Percentiles rank a stretch among this genome's conserved stretches.
Evolutionary conservation across 306 rosid species (phyloP).

Genomic region (Pyrus bretschneideri): DNA sequence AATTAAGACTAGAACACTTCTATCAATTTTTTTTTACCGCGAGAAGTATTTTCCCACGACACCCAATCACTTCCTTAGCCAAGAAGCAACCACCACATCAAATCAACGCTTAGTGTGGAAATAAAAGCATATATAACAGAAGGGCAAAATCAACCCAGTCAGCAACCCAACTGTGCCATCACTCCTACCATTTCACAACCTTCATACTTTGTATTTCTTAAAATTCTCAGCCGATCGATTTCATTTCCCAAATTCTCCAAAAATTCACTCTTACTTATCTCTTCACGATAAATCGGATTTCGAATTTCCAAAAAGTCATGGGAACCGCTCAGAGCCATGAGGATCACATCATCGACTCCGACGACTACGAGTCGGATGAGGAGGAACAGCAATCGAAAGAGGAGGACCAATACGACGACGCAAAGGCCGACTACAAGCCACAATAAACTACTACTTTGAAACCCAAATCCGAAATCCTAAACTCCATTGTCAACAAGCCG

Average conservation of each 20-base stretch:
- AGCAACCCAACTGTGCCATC: background rate
- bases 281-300: background rate
- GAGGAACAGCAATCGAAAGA: constrained; percentile 17
- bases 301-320: constrained; percentile 23
- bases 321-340: constrained; percentile 89
- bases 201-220: background rate
- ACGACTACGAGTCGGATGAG: constrained; percentile 33
- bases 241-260: background rate
- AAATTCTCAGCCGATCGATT: background rate
- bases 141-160: background rate
- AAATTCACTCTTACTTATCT: background rate
- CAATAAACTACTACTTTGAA: constrained; percentile 2
- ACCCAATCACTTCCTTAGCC: constrained; percentile 6
- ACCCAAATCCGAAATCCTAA: constrained; percentile 9
- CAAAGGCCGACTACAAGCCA: background rate
- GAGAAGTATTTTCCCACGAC: no score
- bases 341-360: constrained; percentile 52
- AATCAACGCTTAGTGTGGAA: constrained; percentile 8
- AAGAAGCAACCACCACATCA: constrained; percentile 12
- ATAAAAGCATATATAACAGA: background rate
- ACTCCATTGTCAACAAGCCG: constrained; percentile 47
- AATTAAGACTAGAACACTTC: no score
- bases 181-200: background rate
- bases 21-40: no score
- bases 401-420: constrained; percentile 33